Evolutionary conservation across 192 early-diverging fungal species (phyloP), one percentile per base, ranked within the genome.

Genomic region (Pilaira anomala): DNA sequence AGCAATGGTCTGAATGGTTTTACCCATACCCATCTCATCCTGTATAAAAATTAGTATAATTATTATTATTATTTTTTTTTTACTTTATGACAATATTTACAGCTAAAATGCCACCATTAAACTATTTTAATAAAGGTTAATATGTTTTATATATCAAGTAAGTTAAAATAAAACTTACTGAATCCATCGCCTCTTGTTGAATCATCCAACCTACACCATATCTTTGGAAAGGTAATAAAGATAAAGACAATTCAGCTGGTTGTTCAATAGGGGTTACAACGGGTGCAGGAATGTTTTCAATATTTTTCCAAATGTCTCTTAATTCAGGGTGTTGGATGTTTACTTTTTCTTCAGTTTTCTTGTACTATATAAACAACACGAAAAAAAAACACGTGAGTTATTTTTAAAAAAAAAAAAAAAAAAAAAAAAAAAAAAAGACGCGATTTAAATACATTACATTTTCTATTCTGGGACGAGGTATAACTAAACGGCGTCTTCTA

Each of bases 11-110:
- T 96, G 93, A 65, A 97, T 90, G 3, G 95, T 97, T 74, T 97
- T 97, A 50, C 92, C 90, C 90, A 90, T 90, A 22, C 93, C 93
- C 93, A 95, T 97, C 60, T 94, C 90, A 75, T 93, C 90, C 80
- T 82, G 72, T 57, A n/a, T n/a, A n/a, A n/a, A 1, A 46, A 41
- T 24, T 14, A 6, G 22, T 21, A 11, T 16, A 3, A 18, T 33
- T 12, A 40, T 14, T 21, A 39, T 56, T 30, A 33, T 12, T 13
- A 3, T 13, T 0, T 14, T 26, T n/a, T n/a, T 33, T 3, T 7
- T 33, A 14, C 36, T 39, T 6, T 44, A n/a, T 51, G 33, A n/a
- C n/a, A 11, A 19, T 26, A 73, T 75, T 77, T 72, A 82, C 80
- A 24, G 86, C 88, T 25, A 90, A 74, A 16, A 91, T 89, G 3